A percentile compares a stretch with the other conserved stretches of the same genome.
Conservation (phyloP, 345 rosid genomes). For the Hibiscus mutabilis region DNA sequence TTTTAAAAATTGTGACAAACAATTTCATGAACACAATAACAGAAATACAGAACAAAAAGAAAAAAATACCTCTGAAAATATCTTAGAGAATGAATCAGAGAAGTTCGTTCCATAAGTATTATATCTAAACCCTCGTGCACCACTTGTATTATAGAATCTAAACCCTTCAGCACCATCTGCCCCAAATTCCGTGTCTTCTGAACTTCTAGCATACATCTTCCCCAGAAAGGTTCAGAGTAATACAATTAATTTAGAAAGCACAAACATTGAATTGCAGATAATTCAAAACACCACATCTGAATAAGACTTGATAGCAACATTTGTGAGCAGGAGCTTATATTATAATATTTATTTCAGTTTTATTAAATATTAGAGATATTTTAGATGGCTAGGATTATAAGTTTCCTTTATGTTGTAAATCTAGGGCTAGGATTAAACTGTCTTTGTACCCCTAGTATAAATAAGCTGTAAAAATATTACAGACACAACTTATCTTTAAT, state of each 20-base stretch:
- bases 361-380: no score
- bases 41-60: not conserved
- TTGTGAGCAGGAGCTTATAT: no score
- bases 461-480: no score
- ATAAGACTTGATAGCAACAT: not conserved
- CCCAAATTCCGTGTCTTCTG: conserved; percentile 41
- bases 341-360: no score
- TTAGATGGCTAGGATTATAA: no score
- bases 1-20: conserved; percentile 10
- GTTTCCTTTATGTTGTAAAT: no score
- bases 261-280: not conserved
- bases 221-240: conserved; percentile 5
- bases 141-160: conserved; percentile 31
- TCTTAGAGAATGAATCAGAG: conserved; percentile 80
- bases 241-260: conserved; percentile 13
- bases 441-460: no score
- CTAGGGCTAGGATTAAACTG: no score
- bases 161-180: conserved; percentile 49
- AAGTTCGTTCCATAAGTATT: conserved; percentile 47
- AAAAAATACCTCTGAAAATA: conserved; percentile 70
- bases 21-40: conserved; percentile 1
- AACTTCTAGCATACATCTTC: conserved; percentile 37
- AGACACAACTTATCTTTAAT: no score
- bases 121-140: conserved; percentile 46
- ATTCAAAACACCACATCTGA: not conserved